Evolutionary conservation across 208 protist genomes (phyloP), one percentile per base, ranked within the genome.

Genomic region (Wallacemonas sp.): DNA sequence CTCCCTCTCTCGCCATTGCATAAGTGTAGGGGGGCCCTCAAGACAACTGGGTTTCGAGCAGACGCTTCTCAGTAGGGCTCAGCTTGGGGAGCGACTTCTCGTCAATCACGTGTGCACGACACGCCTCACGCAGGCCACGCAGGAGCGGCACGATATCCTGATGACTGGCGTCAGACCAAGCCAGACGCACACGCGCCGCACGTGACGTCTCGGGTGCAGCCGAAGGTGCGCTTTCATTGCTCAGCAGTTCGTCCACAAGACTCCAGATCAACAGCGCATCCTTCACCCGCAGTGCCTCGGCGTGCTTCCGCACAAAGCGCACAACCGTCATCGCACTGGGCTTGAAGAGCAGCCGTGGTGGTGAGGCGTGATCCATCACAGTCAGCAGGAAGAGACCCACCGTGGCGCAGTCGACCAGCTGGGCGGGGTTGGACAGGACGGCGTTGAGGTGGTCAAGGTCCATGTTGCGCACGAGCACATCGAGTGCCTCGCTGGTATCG

Each of bases 181-280:
- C 44, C 39, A 21, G 33, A 8, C 23, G 1, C 19, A 54, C 54
- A 47, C 61, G 67, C 47, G 29, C 67, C 67, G 23, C 63, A 47
- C 27, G 23, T 23, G 68, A 23, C 11, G 54, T 4, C 23, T 29
- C 21, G 27, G 49, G 12, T 2, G 60, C 32, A 23, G 61, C 8
- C 26, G 36, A 41, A 41, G 14, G 36, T 14, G 36, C 14, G 36
- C 36, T 55, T 2, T 36, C 26, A 19, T 54, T 26, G 19, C 34
- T 38, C 17, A 87, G 26, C 14, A 64, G 27, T 29, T 72, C 62
- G 1, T 55, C 49, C 1, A 70, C 46, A 39, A 80, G 65, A 64
- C 70, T 65, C 69, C 83, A 81, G 24, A 89, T 63, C 24, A 78
- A 39, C 46, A 89, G 57, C 29, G 41, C 47, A 39, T 90, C 80